Evolutionary conservation across 768 basidiomycete genomes (phyloP), one percentile per base, ranked within the genome.

Genomic region (Cyclocybe aegerita): DNA sequence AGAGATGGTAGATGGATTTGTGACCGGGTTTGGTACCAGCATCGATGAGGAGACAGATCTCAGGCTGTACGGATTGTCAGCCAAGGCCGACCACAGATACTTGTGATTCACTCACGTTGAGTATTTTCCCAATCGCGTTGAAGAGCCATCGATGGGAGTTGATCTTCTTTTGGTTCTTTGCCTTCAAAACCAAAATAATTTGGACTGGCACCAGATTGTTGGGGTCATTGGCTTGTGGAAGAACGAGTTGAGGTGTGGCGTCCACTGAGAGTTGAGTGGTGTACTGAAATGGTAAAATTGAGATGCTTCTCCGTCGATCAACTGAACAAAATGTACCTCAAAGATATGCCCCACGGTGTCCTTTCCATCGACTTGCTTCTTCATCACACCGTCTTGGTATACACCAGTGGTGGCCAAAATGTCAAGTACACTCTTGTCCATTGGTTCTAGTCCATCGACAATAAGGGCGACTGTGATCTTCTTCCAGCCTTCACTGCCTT

Each of bases 11-110:
- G 61, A 98, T 93, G 1, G 91, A 91, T 68, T 95, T 95, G 68
- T 92, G 92, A 2, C 93, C 95, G 1, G 95, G 95, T 67, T 97
- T 98, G 5, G 95, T 98, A 54, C 95, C 95, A 4, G 93, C 95
- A 65, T 97, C 95, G 55, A 98, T 81, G 31, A 98, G 79, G 53
- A 96, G 88, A 68, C 93, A 95, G 43, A 88, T 83, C 62, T 97
- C 93, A 4, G 95, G 95, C 83, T 96, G 42, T 43, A 33, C 33
- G 12, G 10, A 34, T 32, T 16, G 46, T 9, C 33, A 15, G 41
- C 41, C 9, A 16, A 15, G 49, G 11, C 40, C 30, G 14, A 41
- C 35, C 12, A 32, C 12, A 16, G 9, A 14, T 37, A 38, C n/a
- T 46, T 56, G 9, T 14, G 29, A 29, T n/a, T 50, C 29, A 59